A percentile compares a stretch with the other conserved stretches of the same genome.
These are phyloP conservation scores for Meyerozyma smithsonii DNA, from an alignment of 1,139 yeast genomes.

Conservation along the genomic window DNA sequence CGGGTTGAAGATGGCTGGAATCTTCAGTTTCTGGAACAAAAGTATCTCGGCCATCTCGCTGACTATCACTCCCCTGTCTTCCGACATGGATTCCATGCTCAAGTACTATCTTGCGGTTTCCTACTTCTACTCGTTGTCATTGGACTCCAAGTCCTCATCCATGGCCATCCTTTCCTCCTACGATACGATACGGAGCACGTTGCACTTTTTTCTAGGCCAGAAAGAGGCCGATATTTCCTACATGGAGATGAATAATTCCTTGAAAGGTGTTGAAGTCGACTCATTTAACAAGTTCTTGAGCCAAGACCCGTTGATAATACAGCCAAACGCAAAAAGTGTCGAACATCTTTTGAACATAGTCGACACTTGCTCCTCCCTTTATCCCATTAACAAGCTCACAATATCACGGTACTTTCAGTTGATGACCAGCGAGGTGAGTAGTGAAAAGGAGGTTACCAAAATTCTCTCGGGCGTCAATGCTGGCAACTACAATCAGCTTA, in stretches of 20 bases:
- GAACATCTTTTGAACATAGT: conserved; percentile 14
- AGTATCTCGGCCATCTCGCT: background rate
- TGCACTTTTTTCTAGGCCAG: background rate
- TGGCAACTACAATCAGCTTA: conserved; percentile 27
- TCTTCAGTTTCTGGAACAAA: background rate
- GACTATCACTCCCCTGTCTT: background rate
- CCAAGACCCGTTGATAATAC: background rate
- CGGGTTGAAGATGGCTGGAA: background rate
- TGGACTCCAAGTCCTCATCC: conserved; percentile 1
- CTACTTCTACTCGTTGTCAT: background rate
- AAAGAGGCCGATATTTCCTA: background rate
- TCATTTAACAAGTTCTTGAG: background rate
- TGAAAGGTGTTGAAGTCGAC: background rate
- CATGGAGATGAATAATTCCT: background rate
- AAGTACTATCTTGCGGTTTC: background rate
- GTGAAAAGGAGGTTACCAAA: conserved; percentile 22
- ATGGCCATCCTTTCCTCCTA: background rate
- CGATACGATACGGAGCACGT: background rate
- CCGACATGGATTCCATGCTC: background rate
- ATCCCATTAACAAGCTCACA: conserved; percentile 38
- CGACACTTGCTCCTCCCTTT: conserved; percentile 37
- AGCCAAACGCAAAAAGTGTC: background rate
- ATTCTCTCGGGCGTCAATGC: conserved; percentile 29
- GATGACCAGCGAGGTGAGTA: conserved; percentile 15
- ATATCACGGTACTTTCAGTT: conserved; percentile 30